These are phyloP conservation scores for Linnemannia zychae DNA, from an alignment of 192 early-diverging fungal species.

Conservation along the genomic window DNA sequence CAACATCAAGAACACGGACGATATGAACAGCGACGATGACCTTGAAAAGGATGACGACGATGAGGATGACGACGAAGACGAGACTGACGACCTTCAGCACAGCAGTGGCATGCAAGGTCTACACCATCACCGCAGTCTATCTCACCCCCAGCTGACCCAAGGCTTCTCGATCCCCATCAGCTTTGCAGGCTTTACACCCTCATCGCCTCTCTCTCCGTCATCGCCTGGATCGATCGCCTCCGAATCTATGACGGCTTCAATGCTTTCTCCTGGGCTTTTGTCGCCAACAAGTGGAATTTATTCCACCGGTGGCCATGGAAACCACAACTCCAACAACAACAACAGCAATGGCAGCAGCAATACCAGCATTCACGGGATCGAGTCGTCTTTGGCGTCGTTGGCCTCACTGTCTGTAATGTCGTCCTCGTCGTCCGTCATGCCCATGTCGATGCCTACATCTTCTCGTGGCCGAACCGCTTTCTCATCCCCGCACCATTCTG, in stretches of 20 bases:
- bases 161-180: conserved; percentile 36
- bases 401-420: conserved; percentile 47
- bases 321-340: conserved; percentile 17
- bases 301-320: background rate
- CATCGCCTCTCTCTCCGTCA: conserved; percentile 39
- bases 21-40: conserved; percentile 40
- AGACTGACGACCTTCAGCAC: conserved; percentile 8
- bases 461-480: conserved; percentile 30
- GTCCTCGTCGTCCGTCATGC: conserved; percentile 22
- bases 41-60: conserved; percentile 38
- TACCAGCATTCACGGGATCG: conserved; percentile 31
- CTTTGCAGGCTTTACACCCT: conserved; percentile 35
- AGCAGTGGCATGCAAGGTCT: conserved; percentile 18
- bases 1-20: conserved; percentile 48
- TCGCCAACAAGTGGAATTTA: background rate
- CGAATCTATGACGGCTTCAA: conserved; percentile 44
- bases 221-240: conserved; percentile 42
- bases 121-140: conserved; percentile 39
- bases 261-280: conserved; percentile 36
- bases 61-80: background rate
- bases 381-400: conserved; percentile 45
- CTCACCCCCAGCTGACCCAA: conserved; percentile 48
- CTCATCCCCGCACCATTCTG: conserved; percentile 10
- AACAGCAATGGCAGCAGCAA: conserved; percentile 10
- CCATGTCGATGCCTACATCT: conserved; percentile 28